A percentile compares a stretch with the other conserved stretches of the same genome.
phyloP scores from a whole-genome alignment of 441 rosid species.

The Rhodomyrtus psidioides region DNA sequence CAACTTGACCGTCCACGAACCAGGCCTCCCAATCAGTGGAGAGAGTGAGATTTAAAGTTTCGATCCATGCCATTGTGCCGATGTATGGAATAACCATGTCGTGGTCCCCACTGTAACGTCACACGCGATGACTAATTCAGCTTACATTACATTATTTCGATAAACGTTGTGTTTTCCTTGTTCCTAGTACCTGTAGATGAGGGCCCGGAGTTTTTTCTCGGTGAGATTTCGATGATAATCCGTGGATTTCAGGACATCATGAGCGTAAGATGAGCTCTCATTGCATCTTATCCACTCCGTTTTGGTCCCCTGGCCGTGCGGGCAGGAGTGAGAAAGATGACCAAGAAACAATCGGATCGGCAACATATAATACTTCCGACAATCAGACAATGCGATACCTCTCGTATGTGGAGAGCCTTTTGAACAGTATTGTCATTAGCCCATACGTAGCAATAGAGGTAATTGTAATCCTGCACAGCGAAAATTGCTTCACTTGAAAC shows the following conservation, averaged over 20 bases:
- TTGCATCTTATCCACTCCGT: slow-evolving; percentile 6
- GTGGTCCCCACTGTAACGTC: neutral
- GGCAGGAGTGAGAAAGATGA: neutral
- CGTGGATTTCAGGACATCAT: neutral
- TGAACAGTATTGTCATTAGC: neutral
- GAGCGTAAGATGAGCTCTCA: neutral
- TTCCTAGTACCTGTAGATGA: neutral
- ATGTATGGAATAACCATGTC: slow-evolving; percentile 1
- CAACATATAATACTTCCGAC: neutral
- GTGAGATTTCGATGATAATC: slow-evolving; percentile 2
- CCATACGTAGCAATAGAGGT: neutral
- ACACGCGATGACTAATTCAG: neutral
- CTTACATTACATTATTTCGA: neutral
- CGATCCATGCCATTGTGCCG: neutral
- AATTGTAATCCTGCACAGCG: neutral
- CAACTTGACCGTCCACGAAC: slow-evolving; percentile 5
- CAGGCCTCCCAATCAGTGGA: neutral
- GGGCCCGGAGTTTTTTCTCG: neutral
- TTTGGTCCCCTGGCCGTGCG: neutral
- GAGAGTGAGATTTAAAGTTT: neutral
- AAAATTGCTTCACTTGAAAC: neutral
- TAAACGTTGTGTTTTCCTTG: neutral
- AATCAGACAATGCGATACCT: neutral
- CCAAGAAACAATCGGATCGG: neutral
- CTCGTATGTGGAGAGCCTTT: slow-evolving; percentile 1